A percentile compares a stretch with the other conserved stretches of the same genome.
Evolutionary conservation across 139 green algal genomes (phyloP).

Genomic region (Edaphochlamys debaryana): DNA sequence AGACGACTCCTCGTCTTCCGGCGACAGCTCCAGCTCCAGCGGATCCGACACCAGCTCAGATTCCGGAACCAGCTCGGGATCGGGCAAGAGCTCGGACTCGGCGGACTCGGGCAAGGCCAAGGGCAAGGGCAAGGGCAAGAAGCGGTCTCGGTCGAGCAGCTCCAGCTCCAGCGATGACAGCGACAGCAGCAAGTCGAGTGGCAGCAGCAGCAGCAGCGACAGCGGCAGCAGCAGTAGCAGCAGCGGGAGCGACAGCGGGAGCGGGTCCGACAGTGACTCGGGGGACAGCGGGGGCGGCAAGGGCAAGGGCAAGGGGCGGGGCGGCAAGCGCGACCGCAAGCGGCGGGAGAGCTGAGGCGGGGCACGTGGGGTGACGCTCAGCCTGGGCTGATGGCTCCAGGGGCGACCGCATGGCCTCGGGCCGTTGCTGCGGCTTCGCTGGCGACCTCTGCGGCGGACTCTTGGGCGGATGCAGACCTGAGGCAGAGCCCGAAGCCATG

Average conservation of each 20-base stretch:
- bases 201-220: not conserved
- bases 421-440: too few species aligned
- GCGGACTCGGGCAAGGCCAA: too few species aligned
- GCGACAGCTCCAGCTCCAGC: conserved; percentile 30
- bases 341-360: too few species aligned
- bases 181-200: not conserved
- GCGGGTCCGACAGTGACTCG: conserved; percentile 19
- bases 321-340: too few species aligned
- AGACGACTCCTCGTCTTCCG: conserved; percentile 20
- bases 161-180: not conserved
- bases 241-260: conserved; percentile 9
- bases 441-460: too few species aligned
- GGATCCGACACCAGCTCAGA: conserved; percentile 15
- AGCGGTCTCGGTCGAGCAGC: too few species aligned
- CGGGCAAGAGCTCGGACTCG: conserved; percentile 9
- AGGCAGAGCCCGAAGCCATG: too few species aligned
- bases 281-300: not conserved
- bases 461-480: too few species aligned
- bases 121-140: too few species aligned
- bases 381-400: too few species aligned
- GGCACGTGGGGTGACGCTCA: too few species aligned
- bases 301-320: not conserved
- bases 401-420: too few species aligned
- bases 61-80: conserved; percentile 29
- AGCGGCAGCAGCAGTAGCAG: not conserved